phyloP scores from a whole-genome alignment of 805 yeast genomes.

The Candida vaughaniae region DNA sequence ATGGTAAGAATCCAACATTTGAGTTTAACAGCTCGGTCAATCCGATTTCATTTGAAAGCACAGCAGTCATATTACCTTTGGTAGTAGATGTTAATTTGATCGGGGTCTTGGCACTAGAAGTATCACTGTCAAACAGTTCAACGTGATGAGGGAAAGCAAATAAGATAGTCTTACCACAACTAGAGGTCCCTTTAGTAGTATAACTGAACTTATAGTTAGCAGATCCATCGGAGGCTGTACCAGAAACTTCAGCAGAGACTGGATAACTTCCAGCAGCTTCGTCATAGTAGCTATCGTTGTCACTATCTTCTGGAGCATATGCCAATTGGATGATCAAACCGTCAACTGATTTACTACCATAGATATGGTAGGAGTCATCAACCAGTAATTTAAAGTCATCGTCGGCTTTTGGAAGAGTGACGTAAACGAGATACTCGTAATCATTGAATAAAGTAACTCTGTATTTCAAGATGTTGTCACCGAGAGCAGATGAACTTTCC shows the following conservation, averaged over 20 bases:
- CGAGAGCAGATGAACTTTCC: conserved; percentile 29
- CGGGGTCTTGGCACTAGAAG: conserved; percentile 37
- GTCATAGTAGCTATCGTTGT: conserved; percentile 50
- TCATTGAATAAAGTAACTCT: conserved; percentile 53
- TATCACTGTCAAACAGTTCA: conserved; percentile 28
- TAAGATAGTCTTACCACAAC: conserved; percentile 43
- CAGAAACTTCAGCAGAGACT: conserved; percentile 47
- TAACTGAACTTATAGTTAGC: conserved; percentile 52
- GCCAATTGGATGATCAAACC: conserved; percentile 46
- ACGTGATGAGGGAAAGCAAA: conserved; percentile 58
- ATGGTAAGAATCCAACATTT: conserved; percentile 45
- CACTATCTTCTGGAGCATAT: conserved; percentile 27
- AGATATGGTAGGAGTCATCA: conserved; percentile 36
- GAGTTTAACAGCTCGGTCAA: conserved; percentile 41
- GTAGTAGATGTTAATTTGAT: conserved; percentile 46
- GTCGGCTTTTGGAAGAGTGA: conserved; percentile 41
- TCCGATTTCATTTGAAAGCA: conserved; percentile 36
- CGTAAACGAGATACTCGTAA: conserved; percentile 67
- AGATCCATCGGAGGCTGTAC: conserved; percentile 43
- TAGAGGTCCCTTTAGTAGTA: conserved; percentile 49
- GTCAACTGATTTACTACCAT: conserved; percentile 43
- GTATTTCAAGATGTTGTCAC: conserved; percentile 52
- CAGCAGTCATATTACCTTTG: conserved; percentile 51
- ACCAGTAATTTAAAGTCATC: conserved; percentile 29
- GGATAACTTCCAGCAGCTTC: conserved; percentile 69